phyloP scores from a whole-genome alignment of 2,329 filamentous ascomycete genomes.

The Hypoxylon sp. region DNA sequence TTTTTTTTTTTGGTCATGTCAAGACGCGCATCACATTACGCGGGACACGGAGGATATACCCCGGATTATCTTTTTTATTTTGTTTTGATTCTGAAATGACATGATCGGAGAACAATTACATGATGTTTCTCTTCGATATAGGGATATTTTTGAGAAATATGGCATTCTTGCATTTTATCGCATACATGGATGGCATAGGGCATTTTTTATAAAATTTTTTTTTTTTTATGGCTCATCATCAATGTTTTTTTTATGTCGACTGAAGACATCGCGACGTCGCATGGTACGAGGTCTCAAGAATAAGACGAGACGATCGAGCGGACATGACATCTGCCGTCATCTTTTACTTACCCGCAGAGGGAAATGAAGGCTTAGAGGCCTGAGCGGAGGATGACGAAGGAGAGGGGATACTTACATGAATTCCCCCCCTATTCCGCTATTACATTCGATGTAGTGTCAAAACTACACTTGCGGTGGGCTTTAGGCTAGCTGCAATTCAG shows the following conservation, averaged over 20 bases:
- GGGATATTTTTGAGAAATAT: slow-evolving; percentile 7
- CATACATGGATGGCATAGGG: slow-evolving; percentile 21
- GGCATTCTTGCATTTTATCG: slow-evolving; percentile 22
- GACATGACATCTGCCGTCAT: slow-evolving; percentile 1
- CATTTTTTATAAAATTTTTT: slow-evolving; percentile 14
- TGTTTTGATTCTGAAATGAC: slow-evolving; percentile 15
- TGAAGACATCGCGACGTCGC: slow-evolving; percentile 21
- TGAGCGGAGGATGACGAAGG: slow-evolving; percentile 8
- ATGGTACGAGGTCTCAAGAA: slow-evolving; percentile 14
- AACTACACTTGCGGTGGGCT: slow-evolving; percentile 30
- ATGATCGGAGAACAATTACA: slow-evolving; percentile 1
- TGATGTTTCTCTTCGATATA: slow-evolving; percentile 5
- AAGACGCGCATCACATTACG: slow-evolving; percentile 30
- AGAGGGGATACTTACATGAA: neutral
- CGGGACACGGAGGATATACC: slow-evolving; percentile 45
- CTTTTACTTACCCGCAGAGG: slow-evolving; percentile 3
- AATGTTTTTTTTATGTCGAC: slow-evolving; percentile 16
- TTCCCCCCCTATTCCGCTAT: slow-evolving; percentile 8
- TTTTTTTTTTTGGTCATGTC: slow-evolving; percentile 38
- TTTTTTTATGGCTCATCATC: too few species aligned
- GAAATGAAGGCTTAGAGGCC: slow-evolving; percentile 7
- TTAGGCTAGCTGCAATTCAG: slow-evolving; percentile 28
- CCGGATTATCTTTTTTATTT: slow-evolving; percentile 34
- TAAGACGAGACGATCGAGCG: slow-evolving; percentile 3
- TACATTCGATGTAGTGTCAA: slow-evolving; percentile 24